These are phyloP conservation scores for Saccharomyces hybrid DNA, from an alignment of 1,139 yeast genomes.

Conservation along the genomic window DNA sequence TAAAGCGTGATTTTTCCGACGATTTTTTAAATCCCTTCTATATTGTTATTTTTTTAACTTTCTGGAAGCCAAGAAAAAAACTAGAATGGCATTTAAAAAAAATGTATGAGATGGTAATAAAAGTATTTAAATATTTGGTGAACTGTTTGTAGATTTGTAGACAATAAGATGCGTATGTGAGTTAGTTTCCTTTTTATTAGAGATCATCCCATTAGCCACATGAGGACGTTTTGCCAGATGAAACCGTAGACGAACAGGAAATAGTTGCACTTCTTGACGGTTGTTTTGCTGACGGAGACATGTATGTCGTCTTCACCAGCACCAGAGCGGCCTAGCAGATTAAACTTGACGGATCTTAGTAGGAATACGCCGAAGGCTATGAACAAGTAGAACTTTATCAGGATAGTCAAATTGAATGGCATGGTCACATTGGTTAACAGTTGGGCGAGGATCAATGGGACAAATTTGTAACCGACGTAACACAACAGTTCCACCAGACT, in stretches of 20 bases:
- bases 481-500: constrained; percentile 77
- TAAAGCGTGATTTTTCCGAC: background rate
- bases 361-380: constrained; percentile 59
- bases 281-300: constrained; percentile 53
- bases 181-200: background rate
- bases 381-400: constrained; percentile 41
- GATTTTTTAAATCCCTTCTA: background rate
- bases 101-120: background rate
- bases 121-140: background rate
- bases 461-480: constrained; percentile 91
- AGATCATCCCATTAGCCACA: constrained; percentile 44
- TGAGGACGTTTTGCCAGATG: constrained; percentile 59
- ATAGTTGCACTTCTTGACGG: constrained; percentile 76
- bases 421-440: constrained; percentile 40
- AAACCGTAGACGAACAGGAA: constrained; percentile 83
- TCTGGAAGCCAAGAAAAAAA: background rate
- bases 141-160: background rate
- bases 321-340: constrained; percentile 40
- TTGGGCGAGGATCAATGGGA: constrained; percentile 53
- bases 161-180: background rate
- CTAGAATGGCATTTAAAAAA: too few relatives aligned
- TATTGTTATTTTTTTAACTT: background rate
- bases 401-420: constrained; percentile 32
- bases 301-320: constrained; percentile 49
- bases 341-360: constrained; percentile 75